Percentiles rank a stretch among this genome's conserved stretches.
phyloP scores from a whole-genome alignment of 2,329 filamentous ascomycete species.

The Byssoonygena ceratinophila region DNA sequence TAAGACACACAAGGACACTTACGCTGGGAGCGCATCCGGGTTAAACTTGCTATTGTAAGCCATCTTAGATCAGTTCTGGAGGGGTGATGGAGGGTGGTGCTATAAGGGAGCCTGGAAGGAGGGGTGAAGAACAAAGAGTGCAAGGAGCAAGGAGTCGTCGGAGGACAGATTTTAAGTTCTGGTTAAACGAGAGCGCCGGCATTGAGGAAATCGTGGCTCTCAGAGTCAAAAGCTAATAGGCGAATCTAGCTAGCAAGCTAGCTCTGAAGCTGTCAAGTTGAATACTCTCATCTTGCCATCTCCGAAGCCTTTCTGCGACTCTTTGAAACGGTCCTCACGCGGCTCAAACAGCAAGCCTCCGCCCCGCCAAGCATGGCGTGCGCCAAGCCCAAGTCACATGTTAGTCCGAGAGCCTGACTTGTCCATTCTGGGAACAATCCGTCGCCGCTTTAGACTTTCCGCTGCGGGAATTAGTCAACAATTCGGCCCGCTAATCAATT shows the following conservation, averaged over 20 bases:
- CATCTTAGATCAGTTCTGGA: slow-evolving; percentile 47
- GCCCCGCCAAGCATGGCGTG: slow-evolving; percentile 5
- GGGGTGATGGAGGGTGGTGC: neutral
- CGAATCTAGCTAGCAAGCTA: neutral
- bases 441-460: neutral
- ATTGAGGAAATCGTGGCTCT: neutral
- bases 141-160: neutral
- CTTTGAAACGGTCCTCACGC: neutral
- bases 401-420: neutral
- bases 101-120: neutral
- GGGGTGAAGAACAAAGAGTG: neutral
- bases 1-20: slow-evolving; percentile 32
- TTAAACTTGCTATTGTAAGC: slow-evolving; percentile 91
- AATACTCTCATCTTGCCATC: neutral
- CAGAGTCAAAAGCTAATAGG: neutral
- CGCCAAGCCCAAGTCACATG: slow-evolving; percentile 9
- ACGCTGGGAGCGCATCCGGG: slow-evolving; percentile 89
- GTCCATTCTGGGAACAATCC: neutral
- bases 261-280: neutral
- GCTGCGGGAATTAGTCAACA: neutral
- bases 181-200: neutral
- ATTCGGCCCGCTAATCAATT: too few relatives aligned
- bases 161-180: neutral
- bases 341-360: neutral
- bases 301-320: neutral